Conservation (phyloP, 805 yeast genomes). For the Naumovozyma baii region DNA sequence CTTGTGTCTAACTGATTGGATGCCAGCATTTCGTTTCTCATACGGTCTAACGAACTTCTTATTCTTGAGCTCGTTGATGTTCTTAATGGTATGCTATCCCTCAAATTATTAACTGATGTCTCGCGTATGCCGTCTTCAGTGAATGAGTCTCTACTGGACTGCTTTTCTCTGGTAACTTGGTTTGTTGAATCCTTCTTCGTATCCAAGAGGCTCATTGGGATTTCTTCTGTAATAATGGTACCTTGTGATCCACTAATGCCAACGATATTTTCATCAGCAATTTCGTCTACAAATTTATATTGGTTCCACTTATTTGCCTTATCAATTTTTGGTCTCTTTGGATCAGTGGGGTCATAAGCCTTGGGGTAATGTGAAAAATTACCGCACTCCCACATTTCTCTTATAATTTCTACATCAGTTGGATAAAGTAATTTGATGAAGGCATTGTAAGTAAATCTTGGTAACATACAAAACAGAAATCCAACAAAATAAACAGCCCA, state of each 20-base stretch:
- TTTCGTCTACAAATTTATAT: neutral
- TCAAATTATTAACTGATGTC: neutral
- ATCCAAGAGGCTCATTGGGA: conserved; percentile 27
- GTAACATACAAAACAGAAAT: conserved; percentile 51
- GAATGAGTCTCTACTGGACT: neutral
- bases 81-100: neutral
- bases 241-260: conserved; percentile 16
- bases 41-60: conserved; percentile 33
- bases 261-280: neutral
- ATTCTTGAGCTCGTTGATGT: neutral
- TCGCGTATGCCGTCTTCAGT: conserved; percentile 19
- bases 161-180: neutral
- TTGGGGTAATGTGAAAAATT: conserved; percentile 56
- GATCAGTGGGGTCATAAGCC: conserved; percentile 74
- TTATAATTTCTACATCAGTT: conserved; percentile 61
- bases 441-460: conserved; percentile 56
- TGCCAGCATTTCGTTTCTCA: conserved; percentile 31
- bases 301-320: neutral
- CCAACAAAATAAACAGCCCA: conserved; percentile 67
- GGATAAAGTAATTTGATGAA: conserved; percentile 46
- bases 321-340: conserved; percentile 44
- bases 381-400: conserved; percentile 62
- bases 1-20: conserved; percentile 32
- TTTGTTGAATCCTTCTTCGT: neutral
- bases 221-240: conserved; percentile 32